phyloP scores from a whole-genome alignment of 176 grass and related monocot species.

The Cenchrus purpureus region DNA sequence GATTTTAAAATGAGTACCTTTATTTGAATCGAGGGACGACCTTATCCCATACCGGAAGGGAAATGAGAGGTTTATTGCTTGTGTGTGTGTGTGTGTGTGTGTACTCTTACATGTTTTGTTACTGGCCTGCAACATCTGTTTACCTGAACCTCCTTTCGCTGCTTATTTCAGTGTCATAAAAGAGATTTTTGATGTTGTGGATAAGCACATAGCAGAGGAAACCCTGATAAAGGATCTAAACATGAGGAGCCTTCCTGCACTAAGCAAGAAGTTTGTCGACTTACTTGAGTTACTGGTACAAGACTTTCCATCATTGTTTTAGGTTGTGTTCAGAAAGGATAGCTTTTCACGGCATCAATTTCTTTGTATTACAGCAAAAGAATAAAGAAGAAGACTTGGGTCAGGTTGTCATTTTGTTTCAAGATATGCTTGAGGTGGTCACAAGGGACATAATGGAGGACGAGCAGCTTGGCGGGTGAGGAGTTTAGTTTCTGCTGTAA shows the following conservation, averaged over 20 bases:
- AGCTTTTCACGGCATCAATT: constrained; percentile 34
- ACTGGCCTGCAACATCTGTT: not conserved
- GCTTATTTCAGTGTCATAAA: constrained; percentile 68
- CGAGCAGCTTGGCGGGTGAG: constrained; percentile 64
- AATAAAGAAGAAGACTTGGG: constrained; percentile 80
- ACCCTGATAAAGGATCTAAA: constrained; percentile 61
- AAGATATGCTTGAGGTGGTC: constrained; percentile 99
- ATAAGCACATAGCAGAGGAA: constrained; percentile 45
- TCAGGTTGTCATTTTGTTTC: constrained; percentile 92
- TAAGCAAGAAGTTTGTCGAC: constrained; percentile 83
- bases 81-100: not conserved
- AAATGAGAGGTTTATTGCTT: not conserved
- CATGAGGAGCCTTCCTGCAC: constrained; percentile 75
- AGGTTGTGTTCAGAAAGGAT: constrained; percentile 9
- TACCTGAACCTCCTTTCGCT: constrained; percentile 6
- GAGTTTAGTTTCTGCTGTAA: constrained; percentile 40
- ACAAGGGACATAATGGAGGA: constrained; percentile 98
- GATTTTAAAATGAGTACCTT: not conserved
- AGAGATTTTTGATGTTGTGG: constrained; percentile 66
- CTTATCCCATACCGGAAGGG: not conserved
- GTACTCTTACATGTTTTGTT: not conserved
- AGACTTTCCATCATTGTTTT: constrained; percentile 33
- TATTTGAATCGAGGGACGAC: not conserved
- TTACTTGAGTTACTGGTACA: constrained; percentile 87
- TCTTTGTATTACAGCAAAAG: constrained; percentile 64